These are phyloP conservation scores for Aspergillus pseudoterreus DNA, from an alignment of 2,329 filamentous ascomycete species.

Conservation along the genomic window DNA sequence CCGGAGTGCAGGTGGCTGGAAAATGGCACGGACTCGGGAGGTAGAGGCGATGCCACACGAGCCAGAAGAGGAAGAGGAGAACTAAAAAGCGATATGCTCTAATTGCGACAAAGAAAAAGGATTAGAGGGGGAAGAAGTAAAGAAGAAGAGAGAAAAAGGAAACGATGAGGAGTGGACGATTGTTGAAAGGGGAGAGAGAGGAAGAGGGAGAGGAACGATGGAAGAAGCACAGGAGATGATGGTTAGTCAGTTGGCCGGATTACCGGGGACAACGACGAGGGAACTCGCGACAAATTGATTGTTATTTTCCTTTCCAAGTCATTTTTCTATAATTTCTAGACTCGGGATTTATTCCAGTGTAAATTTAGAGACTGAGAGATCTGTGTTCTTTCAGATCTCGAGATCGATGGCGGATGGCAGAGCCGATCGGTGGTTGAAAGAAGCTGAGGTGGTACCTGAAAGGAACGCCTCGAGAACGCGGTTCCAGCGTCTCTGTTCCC, in stretches of 20 bases:
- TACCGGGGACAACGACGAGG: neutral
- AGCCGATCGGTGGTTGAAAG: too few relatives aligned
- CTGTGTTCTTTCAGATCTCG: too few relatives aligned
- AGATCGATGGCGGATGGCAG: too few relatives aligned
- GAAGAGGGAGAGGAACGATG: constrained; percentile 13
- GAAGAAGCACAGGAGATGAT: neutral
- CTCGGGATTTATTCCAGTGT: too few relatives aligned
- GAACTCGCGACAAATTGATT: neutral
- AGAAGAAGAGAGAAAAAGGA: neutral
- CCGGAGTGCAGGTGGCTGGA: constrained; percentile 27
- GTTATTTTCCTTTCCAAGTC: neutral
- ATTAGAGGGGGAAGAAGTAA: neutral
- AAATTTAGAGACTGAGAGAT: too few relatives aligned
- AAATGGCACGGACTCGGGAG: too few relatives aligned
- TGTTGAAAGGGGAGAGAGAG: constrained; percentile 11
- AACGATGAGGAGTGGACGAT: neutral
- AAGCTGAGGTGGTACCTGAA: too few relatives aligned
- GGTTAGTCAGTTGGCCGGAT: neutral
- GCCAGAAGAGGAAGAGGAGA: neutral
- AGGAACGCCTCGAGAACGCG: too few relatives aligned
- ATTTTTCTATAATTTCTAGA: too few relatives aligned
- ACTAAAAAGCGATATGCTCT: neutral
- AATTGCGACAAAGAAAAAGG: neutral
- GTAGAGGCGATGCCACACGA: too few relatives aligned
- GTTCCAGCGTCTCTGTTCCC: too few relatives aligned